Evolutionary conservation across 768 basidiomycete species (phyloP).

Genomic region (Tylopilus cervinicoccineus): DNA sequence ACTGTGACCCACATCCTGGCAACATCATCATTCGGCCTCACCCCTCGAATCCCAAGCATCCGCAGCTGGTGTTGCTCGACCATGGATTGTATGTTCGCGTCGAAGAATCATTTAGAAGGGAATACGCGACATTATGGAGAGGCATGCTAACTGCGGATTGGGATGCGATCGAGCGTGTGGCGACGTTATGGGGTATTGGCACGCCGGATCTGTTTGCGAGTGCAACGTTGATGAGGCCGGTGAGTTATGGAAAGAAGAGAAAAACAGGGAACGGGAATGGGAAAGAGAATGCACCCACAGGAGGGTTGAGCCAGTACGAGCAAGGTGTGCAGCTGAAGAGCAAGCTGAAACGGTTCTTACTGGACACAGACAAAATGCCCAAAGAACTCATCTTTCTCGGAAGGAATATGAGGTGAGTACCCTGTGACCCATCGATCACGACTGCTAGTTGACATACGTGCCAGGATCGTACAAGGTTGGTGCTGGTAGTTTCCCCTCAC

Average conservation of each 20-base stretch:
- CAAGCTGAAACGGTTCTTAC: slow-evolving; percentile 60
- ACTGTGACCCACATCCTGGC: slow-evolving; percentile 75
- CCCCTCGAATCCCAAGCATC: slow-evolving; percentile 23
- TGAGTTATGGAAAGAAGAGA: slow-evolving; percentile 31
- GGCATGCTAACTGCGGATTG: slow-evolving; percentile 57
- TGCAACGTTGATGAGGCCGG: slow-evolving; percentile 64
- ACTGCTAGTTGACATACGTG: not conserved
- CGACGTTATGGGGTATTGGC: slow-evolving; percentile 64
- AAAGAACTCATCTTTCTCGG: slow-evolving; percentile 71
- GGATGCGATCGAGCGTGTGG: slow-evolving; percentile 45
- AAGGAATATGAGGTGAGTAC: slow-evolving; percentile 64
- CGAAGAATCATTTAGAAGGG: slow-evolving; percentile 57
- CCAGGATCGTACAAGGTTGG: slow-evolving; percentile 37
- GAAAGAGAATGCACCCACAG: slow-evolving; percentile 7
- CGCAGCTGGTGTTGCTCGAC: slow-evolving; percentile 82
- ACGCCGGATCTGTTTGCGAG: slow-evolving; percentile 71
- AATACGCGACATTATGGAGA: slow-evolving; percentile 80
- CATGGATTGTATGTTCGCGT: slow-evolving; percentile 87
- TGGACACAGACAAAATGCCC: slow-evolving; percentile 75
- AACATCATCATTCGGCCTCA: slow-evolving; percentile 70
- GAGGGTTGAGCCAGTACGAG: slow-evolving; percentile 59
- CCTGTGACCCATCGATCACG: not conserved
- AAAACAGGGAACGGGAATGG: not conserved
- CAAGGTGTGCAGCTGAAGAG: slow-evolving; percentile 64
- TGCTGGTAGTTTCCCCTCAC: not conserved